phyloP scores from a whole-genome alignment of 495 filamentous ascomycete species.

The Aspergillus leporis region DNA sequence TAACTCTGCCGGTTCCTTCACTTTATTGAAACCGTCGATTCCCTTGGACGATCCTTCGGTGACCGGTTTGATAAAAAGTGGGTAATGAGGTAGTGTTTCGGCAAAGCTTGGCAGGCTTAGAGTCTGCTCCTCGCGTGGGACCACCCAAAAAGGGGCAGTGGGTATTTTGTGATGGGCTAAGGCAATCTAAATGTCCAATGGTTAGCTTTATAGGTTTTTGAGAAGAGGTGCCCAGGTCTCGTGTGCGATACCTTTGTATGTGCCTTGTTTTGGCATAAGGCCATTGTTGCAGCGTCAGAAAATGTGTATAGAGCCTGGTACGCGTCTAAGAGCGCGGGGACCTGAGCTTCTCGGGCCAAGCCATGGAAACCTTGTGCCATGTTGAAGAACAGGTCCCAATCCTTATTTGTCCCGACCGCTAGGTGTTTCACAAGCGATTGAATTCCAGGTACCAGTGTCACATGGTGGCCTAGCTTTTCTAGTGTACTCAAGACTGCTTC shows the following conservation, averaged over 20 bases:
- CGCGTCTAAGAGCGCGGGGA: conserved; percentile 27
- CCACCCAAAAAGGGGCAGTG: conserved; percentile 20
- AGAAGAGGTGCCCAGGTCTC: no score
- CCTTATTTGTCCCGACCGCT: conserved; percentile 11
- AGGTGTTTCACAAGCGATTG: conserved; percentile 20
- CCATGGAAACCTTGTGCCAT: conserved; percentile 25
- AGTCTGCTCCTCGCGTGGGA: background rate
- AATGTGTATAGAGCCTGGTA: conserved; percentile 28
- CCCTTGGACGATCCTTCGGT: conserved; percentile 23
- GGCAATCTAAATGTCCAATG: conserved; percentile 13
- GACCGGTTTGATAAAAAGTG: conserved; percentile 24
- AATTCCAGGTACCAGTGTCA: conserved; percentile 15
- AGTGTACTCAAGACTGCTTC: conserved; percentile 10
- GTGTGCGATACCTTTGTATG: conserved; percentile 24
- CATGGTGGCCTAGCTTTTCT: conserved; percentile 14
- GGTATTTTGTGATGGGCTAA: conserved; percentile 23
- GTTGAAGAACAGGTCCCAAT: conserved; percentile 27
- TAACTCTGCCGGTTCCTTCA: conserved; percentile 15
- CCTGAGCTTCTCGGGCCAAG: conserved; percentile 26
- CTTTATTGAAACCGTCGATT: conserved; percentile 20
- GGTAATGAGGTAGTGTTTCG: conserved; percentile 6
- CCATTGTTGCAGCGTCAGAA: conserved; percentile 25
- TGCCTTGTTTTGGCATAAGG: conserved; percentile 25
- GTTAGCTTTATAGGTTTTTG: no score
- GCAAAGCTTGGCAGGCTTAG: background rate